Evolutionary conservation across 1,139 yeast genomes (phyloP).

Genomic region (Pichia sp.): DNA sequence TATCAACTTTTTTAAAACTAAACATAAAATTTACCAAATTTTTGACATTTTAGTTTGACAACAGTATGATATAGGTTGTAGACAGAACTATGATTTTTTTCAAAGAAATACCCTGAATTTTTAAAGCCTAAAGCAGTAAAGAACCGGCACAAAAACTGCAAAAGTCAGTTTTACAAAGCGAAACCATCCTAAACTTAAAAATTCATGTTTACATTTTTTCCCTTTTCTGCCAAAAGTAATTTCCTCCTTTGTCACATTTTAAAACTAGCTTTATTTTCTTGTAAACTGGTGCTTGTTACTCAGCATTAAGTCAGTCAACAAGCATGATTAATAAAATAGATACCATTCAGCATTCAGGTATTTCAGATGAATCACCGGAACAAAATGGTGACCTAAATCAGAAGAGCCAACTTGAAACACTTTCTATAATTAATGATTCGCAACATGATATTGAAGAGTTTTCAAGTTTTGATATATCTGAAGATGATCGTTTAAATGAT

Average conservation of each 20-base stretch:
- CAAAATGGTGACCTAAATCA: neutral
- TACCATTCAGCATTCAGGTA: neutral
- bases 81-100: too few relatives aligned
- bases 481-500: conserved; percentile 1
- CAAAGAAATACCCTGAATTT: too few relatives aligned
- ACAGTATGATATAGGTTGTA: too few relatives aligned
- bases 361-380: neutral
- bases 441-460: conserved; percentile 14
- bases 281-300: neutral
- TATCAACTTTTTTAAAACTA: too few relatives aligned
- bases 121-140: too few relatives aligned
- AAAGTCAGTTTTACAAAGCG: neutral
- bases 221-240: neutral
- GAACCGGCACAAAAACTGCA: neutral
- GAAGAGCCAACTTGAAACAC: neutral
- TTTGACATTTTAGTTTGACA: too few relatives aligned
- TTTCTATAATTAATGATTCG: neutral
- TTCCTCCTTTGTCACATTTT: neutral
- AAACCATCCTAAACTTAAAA: neutral
- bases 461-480: conserved; percentile 17
- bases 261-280: neutral
- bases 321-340: neutral
- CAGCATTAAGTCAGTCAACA: neutral
- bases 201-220: neutral
- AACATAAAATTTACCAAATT: too few relatives aligned